Base-by-base conservation (phyloP, 192 early-diverging fungal genomes). In the Linnemannia elongata region DNA sequence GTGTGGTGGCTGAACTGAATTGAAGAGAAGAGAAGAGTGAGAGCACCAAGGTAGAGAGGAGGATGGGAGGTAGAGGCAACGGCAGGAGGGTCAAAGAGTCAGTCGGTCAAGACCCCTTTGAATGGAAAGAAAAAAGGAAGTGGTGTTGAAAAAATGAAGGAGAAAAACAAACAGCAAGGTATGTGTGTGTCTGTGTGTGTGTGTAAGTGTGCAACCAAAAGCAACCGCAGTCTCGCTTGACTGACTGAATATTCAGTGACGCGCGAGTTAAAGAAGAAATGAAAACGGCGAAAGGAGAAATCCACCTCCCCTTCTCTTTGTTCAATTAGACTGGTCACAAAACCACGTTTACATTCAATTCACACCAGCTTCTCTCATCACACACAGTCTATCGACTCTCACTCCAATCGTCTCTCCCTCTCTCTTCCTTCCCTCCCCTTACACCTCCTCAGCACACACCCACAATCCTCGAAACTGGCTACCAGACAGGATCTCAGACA, bases 401-500 rank as follows among this genome's bases (percentile, higher is more conserved):
- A 45, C 44, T 45, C 44, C 44, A 45, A 1, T 52, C 47, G 18
- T 20, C 18, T 18, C 18, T 52, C 2, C 2, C 20, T 22, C 49
- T 52, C 2, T 2, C 20, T 22, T 18, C 20, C 22, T 42, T 30
- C 13, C 38, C 9, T 72, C 17, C 49, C 44, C 24, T 72, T 22
- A 13, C 47, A 54, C 18, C 42, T 39, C 8, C 18, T 47, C 38
- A 38, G 30, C 71, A 60, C 8, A 54, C 42, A 54, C n/a, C n/a
- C 55, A 39, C 55, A 35, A 63, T 74, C 79, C 36, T 55, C 72
- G 66, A 85, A 75, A 74, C 79, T 86, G 84, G 84, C 84, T 57
- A 33, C 66, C 55, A 68, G 84, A 81, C 84, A 86, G 69, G 84
- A 86, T 39, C 22, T 81, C 55, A 74, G 84, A 74, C 84, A 72